Conservation (phyloP, 2,329 filamentous ascomycete species). For the Coniella vitis region DNA sequence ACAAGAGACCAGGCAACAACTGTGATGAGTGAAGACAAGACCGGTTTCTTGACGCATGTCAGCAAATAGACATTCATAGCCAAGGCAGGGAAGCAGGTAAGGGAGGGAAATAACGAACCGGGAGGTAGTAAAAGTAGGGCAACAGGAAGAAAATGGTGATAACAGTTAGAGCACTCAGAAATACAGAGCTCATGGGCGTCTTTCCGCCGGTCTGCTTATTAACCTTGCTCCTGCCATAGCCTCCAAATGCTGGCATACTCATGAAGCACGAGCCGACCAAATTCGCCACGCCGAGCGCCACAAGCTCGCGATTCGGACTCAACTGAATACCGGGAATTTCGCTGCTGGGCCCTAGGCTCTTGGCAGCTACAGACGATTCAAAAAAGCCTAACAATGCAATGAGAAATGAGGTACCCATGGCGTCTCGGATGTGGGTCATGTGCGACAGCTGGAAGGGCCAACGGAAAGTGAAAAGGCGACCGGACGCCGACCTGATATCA, state of each 20-base stretch:
- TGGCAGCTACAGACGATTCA: constrained; percentile 92
- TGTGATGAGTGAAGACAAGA: constrained; percentile 87
- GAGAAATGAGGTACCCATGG: constrained; percentile 85
- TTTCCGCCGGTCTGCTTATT: constrained; percentile 87
- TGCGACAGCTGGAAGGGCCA: constrained; percentile 76
- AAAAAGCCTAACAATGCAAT: constrained; percentile 98
- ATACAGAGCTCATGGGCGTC: constrained; percentile 88
- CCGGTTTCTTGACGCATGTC: constrained; percentile 65
- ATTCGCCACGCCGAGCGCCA: constrained; percentile 86
- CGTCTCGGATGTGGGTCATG: constrained; percentile 75
- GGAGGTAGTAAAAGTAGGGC: constrained; percentile 90
- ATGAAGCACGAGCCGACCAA: constrained; percentile 88
- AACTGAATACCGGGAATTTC: constrained; percentile 73
- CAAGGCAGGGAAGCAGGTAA: constrained; percentile 2
- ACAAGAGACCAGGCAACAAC: constrained; percentile 92
- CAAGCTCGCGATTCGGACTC: constrained; percentile 87
- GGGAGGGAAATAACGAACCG: constrained; percentile 50
- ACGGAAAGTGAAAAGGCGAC: constrained; percentile 69
- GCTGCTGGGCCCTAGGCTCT: constrained; percentile 68
- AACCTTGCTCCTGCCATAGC: constrained; percentile 92
- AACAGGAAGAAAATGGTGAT: constrained; percentile 75
- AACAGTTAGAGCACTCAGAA: constrained; percentile 76
- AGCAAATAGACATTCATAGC: neutral
- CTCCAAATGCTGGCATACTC: constrained; percentile 88
- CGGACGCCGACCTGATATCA: constrained; percentile 65